Conservation (phyloP, 495 filamentous ascomycete species). For the Friedmanniomyces simplex region DNA sequence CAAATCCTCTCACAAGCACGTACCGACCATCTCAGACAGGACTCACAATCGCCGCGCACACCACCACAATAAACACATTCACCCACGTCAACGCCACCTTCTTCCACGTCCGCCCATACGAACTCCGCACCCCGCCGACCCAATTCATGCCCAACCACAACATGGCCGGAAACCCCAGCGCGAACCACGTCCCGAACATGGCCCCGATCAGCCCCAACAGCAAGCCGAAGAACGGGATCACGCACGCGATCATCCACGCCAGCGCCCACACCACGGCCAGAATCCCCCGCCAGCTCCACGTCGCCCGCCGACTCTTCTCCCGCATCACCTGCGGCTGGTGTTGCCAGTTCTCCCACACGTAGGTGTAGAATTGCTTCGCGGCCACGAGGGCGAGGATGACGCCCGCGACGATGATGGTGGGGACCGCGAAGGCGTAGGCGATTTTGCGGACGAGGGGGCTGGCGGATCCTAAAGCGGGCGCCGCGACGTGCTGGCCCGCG, state of each 20-base stretch:
- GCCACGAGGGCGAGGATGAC: conserved; percentile 64
- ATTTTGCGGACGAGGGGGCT: conserved; percentile 52
- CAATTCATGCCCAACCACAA: conserved; percentile 8
- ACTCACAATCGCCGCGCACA: neutral
- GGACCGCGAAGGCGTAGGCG: conserved; percentile 70
- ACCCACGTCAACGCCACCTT: neutral
- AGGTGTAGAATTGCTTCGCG: conserved; percentile 30
- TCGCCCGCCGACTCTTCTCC: conserved; percentile 17
- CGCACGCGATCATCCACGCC: conserved; percentile 27
- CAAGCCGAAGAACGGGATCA: conserved; percentile 27
- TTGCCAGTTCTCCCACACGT: conserved; percentile 10
- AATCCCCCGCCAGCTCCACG: conserved; percentile 25
- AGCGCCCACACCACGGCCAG: conserved; percentile 19
- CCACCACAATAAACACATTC: neutral
- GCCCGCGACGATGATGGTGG: conserved; percentile 57
- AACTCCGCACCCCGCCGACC: neutral
- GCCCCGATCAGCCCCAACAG: conserved; percentile 28
- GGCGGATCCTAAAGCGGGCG: conserved; percentile 60
- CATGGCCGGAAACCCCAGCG: conserved; percentile 6
- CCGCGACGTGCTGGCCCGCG: conserved; percentile 54
- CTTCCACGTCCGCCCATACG: neutral
- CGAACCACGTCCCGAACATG: conserved; percentile 18
- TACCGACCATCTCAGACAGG: neutral
- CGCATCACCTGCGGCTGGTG: conserved; percentile 15
- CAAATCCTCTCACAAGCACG: neutral